Evolutionary conservation across 495 filamentous ascomycete species (phyloP).

Genomic region (Penicillium lividum): DNA sequence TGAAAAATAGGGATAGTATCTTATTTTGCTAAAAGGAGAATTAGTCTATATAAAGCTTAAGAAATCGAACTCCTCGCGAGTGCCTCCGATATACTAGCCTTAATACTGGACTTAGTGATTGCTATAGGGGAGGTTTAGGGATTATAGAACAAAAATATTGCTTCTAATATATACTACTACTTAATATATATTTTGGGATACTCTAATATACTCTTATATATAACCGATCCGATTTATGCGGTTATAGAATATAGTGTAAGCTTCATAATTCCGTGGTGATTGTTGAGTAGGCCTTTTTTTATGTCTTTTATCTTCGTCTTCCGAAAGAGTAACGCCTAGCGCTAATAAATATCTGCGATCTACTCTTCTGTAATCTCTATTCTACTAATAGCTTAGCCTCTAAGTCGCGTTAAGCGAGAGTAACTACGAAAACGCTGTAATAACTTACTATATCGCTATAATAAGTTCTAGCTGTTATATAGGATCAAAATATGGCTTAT

Average conservation of each 20-base stretch:
- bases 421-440: slow-evolving; percentile 22
- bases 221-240: background rate
- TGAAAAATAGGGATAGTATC: background rate
- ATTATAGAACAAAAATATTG: no score
- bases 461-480: slow-evolving; percentile 23
- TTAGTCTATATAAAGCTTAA: background rate
- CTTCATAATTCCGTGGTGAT: background rate
- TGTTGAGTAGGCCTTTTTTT: background rate
- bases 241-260: background rate
- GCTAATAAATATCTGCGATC: background rate
- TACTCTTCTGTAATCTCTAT: background rate
- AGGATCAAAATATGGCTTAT: slow-evolving; percentile 14
- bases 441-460: slow-evolving; percentile 19
- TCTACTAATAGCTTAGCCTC: background rate
- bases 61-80: no score
- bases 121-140: background rate
- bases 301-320: no score
- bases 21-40: no score
- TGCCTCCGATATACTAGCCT: no score
- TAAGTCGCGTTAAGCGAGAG: slow-evolving; percentile 19
- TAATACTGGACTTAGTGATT: background rate
- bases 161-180: no score
- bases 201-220: background rate
- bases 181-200: no score
- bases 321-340: background rate